Evolutionary conservation across 139 green algal genomes (phyloP), one percentile per base, ranked within the genome.

Genomic region (Pleodorina starrii): DNA sequence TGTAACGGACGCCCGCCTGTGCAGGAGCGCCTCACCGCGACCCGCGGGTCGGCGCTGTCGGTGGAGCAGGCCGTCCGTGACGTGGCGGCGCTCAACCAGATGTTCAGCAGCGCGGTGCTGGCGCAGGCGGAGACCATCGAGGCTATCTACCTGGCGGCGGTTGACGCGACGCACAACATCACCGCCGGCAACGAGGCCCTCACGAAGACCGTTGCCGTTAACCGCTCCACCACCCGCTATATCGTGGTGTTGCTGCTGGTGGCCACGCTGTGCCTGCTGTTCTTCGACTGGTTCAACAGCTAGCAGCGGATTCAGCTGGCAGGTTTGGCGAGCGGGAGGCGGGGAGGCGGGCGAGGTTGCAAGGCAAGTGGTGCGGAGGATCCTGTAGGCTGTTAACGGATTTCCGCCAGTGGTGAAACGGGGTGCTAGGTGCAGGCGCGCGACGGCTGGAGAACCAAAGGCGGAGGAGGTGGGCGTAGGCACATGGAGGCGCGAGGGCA

Each of bases 201-300:
- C 17, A 84, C 69, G 2, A 98, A 98, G 91, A 94, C 96, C 16
- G 84, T 98, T 0, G 57, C 60, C 29, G 66, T 95, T 42, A 97
- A 96, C 79, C 88, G 84, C 10, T 94, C 91, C 16, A 92, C 92
- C 2, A 78, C 87, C 9, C 90, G 91, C 9, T 94, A 94, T 78
- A 60, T 97, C 43, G n/a, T 97, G 32, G 90, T 93, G 48, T 85
- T 98, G 74, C 84, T 98, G 71, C 60, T 97, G 5, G 66, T 91
- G 0, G 93, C 93, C 1, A 91, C 93, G 12, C n/a, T 96, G 17
- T 50, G 85, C 36, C 81, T 98, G 63, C 90, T 98, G 40, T 95
- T 98, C 84, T 91, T 97, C 29, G 96, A 98, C 89, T 97, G 96
- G 95, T 95, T 93, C 68, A 93, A 96, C 74, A 97, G 95, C 84